These are phyloP conservation scores for Sphaceloma murrayae DNA, from an alignment of 2,329 filamentous ascomycete genomes.

Conservation along the genomic window DNA sequence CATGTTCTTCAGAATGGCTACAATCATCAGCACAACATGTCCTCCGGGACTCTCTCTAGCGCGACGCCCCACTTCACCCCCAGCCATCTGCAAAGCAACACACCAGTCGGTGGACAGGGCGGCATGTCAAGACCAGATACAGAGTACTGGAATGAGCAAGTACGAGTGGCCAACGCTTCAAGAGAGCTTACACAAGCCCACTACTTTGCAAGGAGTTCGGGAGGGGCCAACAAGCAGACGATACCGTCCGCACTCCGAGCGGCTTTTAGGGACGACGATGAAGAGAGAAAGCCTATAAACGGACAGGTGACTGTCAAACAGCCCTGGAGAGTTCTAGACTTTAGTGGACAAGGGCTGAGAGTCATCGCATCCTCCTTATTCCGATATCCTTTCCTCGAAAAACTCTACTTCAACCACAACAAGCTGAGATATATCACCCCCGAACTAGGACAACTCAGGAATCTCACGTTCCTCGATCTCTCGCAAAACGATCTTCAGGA, in stretches of 20 bases:
- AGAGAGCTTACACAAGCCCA: slow-evolving; percentile 58
- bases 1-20: slow-evolving; percentile 46
- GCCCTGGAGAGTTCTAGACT: slow-evolving; percentile 87
- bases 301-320: slow-evolving; percentile 59
- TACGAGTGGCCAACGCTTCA: slow-evolving; percentile 68
- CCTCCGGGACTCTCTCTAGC: slow-evolving; percentile 52
- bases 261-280: slow-evolving; percentile 41
- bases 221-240: slow-evolving; percentile 59
- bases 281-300: slow-evolving; percentile 45
- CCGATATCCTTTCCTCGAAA: slow-evolving; percentile 77
- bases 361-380: slow-evolving; percentile 73
- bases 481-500: slow-evolving; percentile 78
- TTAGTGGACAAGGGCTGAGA: slow-evolving; percentile 89
- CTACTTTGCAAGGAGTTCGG: slow-evolving; percentile 65
- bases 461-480: slow-evolving; percentile 72
- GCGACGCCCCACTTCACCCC: slow-evolving; percentile 54
- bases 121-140: slow-evolving; percentile 49
- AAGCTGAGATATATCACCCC: slow-evolving; percentile 72
- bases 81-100: slow-evolving; percentile 51
- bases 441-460: slow-evolving; percentile 71
- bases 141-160: slow-evolving; percentile 79
- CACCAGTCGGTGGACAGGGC: slow-evolving; percentile 46
- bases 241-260: slow-evolving; percentile 41
- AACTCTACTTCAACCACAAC: slow-evolving; percentile 90
- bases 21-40: slow-evolving; percentile 54